These are phyloP conservation scores for Crithidia brevicula DNA, from an alignment of 208 protist species.

Conservation along the genomic window DNA sequence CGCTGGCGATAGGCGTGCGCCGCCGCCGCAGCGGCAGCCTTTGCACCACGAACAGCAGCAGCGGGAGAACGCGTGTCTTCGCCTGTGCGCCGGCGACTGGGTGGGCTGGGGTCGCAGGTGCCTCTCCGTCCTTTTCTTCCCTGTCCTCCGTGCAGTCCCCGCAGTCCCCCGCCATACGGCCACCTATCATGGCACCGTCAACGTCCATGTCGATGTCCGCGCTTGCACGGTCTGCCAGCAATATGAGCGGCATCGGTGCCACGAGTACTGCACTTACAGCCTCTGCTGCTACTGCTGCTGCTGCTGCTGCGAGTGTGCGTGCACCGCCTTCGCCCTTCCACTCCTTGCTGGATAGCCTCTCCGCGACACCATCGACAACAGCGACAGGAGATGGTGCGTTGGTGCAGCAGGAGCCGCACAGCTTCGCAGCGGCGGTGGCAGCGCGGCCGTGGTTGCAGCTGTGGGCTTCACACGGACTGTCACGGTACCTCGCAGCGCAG, in stretches of 20 bases:
- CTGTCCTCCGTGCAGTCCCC: slow-evolving; percentile 9
- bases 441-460: not conserved
- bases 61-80: no score
- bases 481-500: slow-evolving; percentile 1
- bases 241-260: not conserved
- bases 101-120: no score
- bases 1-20: slow-evolving; percentile 12
- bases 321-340: not conserved
- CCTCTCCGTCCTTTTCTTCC: slow-evolving; percentile 23
- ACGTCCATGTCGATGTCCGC: not conserved
- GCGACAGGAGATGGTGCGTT: no score
- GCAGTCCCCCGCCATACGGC: slow-evolving; percentile 16
- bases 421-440: not conserved
- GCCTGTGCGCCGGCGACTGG: no score
- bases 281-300: no score
- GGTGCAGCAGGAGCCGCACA: no score
- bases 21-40: slow-evolving; percentile 10
- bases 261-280: not conserved
- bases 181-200: not conserved
- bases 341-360: not conserved
- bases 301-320: not conserved
- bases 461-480: not conserved
- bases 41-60: not conserved
- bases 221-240: not conserved
- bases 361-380: not conserved